Conservation (phyloP, 257 asterid species). For the Scutellaria barbata region DNA sequence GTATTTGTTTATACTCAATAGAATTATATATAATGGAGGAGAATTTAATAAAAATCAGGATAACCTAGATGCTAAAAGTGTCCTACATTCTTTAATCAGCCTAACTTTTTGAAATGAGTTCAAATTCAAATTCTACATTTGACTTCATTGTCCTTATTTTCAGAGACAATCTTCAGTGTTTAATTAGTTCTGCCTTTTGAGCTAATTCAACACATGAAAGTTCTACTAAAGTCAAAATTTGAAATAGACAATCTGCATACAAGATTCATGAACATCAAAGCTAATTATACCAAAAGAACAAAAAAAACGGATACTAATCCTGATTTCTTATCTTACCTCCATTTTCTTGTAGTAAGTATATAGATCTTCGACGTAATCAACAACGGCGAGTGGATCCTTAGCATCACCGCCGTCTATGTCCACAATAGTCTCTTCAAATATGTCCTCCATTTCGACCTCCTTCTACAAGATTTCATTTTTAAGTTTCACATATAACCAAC, state of each 20-base stretch:
- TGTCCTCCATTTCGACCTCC: conserved; percentile 97
- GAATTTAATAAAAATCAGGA: background rate
- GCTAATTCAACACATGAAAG: background rate
- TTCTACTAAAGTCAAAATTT: background rate
- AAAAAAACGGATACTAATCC: background rate
- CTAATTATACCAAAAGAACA: too few species aligned
- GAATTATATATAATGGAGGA: background rate
- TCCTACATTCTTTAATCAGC: conserved; percentile 1
- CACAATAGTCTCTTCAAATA: conserved; percentile 64
- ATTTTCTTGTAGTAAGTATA: conserved; percentile 71
- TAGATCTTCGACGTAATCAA: conserved; percentile 80
- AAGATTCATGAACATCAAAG: background rate
- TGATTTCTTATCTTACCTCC: conserved; percentile 54
- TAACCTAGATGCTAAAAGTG: background rate
- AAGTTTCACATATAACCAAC: background rate
- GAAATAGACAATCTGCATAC: background rate
- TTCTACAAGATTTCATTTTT: conserved; percentile 29
- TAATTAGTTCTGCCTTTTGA: background rate
- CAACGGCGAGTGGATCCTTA: conserved; percentile 71
- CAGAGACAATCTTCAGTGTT: conserved; percentile 3
- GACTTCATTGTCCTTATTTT: conserved; percentile 29
- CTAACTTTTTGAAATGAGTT: conserved; percentile 29
- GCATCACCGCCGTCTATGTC: conserved; percentile 75
- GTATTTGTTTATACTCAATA: background rate
- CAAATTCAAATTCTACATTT: conserved; percentile 31